Base-by-base conservation (phyloP, 2,329 filamentous ascomycete genomes). In the Talaromyces rugulosus region DNA sequence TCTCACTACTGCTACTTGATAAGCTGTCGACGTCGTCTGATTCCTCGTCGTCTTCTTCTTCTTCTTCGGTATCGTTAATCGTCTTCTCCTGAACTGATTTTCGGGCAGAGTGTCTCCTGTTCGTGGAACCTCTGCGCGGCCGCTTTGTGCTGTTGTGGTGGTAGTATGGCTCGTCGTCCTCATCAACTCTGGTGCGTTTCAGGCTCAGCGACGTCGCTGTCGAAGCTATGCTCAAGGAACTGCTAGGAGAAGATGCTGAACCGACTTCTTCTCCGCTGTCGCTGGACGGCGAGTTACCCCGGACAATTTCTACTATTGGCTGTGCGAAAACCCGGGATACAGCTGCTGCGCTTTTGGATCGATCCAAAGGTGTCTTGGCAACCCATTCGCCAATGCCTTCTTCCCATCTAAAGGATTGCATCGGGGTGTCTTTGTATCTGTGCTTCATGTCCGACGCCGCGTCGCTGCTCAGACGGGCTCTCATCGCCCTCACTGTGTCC, bases 311-410 rank as follows among this genome's bases (percentile, higher is more conserved):
- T 53, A 61, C 61, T 31, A 58, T 59, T 27, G 65, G 62, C n/a
- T 34, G 59, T 12, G 59, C 5, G 18, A 52, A 27, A 40, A 40
- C 23, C 14, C 42, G 59, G 7, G 59, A 23, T n/a, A 56, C n/a
- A 34, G 36, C 52, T 51, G 53, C 36, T 14, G 52, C 11, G 51
- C n/a, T 40, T 54, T 70, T 68, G 51, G 65, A 67, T 55, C 72
- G 70, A 42, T 64, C 55, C 57, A 67, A 71, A 31, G 82, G 82
- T 52, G 80, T 83, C 44, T 73, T 76, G 18, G 77, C 81, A 57
- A 85, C 79, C 83, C 83, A 86, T 69, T 85, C 83, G 40, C 81
- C 79, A 68, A 85, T 84, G 52, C 79, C 80, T 66, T 84, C 82
- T 67, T 85, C 83, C 83, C 83, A 85, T 34, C 80, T 71, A 77